Evolutionary conservation across 345 rosid genomes (phyloP), one percentile per base, ranked within the genome.

Genomic region (Brassica rapa): DNA sequence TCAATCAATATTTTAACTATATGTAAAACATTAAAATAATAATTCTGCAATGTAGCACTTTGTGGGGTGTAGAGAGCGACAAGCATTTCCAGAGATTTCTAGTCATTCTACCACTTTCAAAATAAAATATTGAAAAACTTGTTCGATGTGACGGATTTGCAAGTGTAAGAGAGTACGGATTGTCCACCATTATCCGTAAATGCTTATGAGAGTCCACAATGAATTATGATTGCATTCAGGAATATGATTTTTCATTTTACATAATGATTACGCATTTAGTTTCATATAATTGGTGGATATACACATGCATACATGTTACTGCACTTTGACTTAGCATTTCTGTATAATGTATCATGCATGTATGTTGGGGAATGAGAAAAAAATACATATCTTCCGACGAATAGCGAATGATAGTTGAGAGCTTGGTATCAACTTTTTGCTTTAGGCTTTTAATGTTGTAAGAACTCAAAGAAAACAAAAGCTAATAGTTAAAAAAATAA

Each of bases 91-190:
- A 35, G 8, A 66, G 10, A 24, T n/a, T 19, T 55, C 24, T 64
- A 30, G 68, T 62, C n/a, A 73, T 12, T 62, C 62, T 12, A 46
- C 69, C 33, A 14, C 49, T 62, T 27, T 3, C 23, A 16, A 41
- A 57, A 35, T 11, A 39, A 39, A 39, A 39, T 35, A 23, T 39
- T 41, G 68, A 25, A 25, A 72, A 43, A 24, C 29, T 27, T 62
- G 61, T 46, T 62, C 23, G 62, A 29, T 27, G 43, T 43, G 61
- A 62, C n/a, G n/a, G 32, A 8, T 6, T 33, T 33, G 66, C 27
- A 43, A 62, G 53, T 62, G 68, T n/a, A 14, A 25, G 60, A 68
- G 60, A 4, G 72, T 73, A 62, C 76, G 69, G 61, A 62, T 49
- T 62, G 67, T 60, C 67, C 39, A 72, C 46, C 62, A 46, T 6